Percentiles rank a stretch among this genome's conserved stretches.
These are phyloP conservation scores for Cystobasidium ongulense DNA, from an alignment of 768 basidiomycete genomes.

Conservation along the genomic window DNA sequence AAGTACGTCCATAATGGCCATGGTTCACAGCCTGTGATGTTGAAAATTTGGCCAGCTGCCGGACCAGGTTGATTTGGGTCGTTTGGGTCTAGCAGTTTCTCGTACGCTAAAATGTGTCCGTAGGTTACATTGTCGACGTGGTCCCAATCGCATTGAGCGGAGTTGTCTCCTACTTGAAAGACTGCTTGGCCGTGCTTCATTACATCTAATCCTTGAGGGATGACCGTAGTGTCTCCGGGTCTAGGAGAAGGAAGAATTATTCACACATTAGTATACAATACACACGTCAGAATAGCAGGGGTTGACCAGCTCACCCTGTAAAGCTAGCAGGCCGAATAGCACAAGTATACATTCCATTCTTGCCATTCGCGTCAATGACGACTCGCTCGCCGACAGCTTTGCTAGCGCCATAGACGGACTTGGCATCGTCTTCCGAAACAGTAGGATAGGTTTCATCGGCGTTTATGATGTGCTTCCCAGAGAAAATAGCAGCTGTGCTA, in stretches of 20 bases:
- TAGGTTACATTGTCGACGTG: conserved; percentile 92
- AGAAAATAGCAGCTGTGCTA: conserved; percentile 82
- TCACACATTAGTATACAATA: too few relatives aligned
- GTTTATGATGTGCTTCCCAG: conserved; percentile 68
- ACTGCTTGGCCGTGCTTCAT: conserved; percentile 74
- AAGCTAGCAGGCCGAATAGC: conserved; percentile 90
- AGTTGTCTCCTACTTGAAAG: conserved; percentile 89
- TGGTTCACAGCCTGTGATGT: conserved; percentile 94
- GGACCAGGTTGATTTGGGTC: conserved; percentile 47
- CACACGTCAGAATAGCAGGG: neutral
- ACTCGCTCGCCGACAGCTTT: conserved; percentile 51
- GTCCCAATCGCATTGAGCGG: conserved; percentile 89
- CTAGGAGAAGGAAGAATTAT: conserved; percentile 46
- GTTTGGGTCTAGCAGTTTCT: conserved; percentile 57
- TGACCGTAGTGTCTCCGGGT: conserved; percentile 81
- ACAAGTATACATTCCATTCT: conserved; percentile 73
- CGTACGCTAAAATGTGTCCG: conserved; percentile 86
- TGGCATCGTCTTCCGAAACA: conserved; percentile 56
- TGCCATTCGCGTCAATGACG: conserved; percentile 77
- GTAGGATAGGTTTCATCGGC: conserved; percentile 72
- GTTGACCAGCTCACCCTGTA: conserved; percentile 62
- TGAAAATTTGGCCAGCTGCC: conserved; percentile 87
- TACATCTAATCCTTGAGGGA: conserved; percentile 66
- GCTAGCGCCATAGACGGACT: conserved; percentile 89
- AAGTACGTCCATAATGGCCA: conserved; percentile 93